A percentile compares a stretch with the other conserved stretches of the same genome.
phyloP scores from a whole-genome alignment of 768 basidiomycete species.

The Phanerochaete sordida region DNA sequence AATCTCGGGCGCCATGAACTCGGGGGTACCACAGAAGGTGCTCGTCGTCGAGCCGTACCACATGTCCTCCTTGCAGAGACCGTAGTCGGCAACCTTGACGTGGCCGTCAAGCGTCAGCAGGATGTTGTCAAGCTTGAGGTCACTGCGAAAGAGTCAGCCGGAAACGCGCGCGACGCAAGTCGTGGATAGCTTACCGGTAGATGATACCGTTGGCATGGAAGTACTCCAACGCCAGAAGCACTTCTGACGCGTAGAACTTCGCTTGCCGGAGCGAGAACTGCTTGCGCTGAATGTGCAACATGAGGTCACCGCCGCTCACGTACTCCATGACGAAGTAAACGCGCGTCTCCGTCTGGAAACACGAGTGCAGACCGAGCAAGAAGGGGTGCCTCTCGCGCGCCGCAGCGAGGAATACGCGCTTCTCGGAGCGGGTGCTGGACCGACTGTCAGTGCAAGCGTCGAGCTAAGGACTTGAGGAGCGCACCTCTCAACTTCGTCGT shows the following conservation, averaged over 20 bases:
- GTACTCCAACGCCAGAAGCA: constrained; percentile 92
- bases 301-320: constrained; percentile 96
- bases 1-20: constrained; percentile 99
- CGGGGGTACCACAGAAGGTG: constrained; percentile 99
- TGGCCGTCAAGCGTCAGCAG: constrained; percentile 95
- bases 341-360: constrained; percentile 99
- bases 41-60: constrained; percentile 94
- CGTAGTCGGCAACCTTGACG: constrained; percentile 98
- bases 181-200: constrained; percentile 66
- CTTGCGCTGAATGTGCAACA: constrained; percentile 98
- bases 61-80: constrained; percentile 99
- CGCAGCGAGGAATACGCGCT: constrained; percentile 97
- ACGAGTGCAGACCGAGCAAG: constrained; percentile 93
- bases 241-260: constrained; percentile 98
- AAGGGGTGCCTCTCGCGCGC: constrained; percentile 97
- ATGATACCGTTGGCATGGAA: constrained; percentile 99
- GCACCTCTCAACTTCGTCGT: constrained; percentile 98
- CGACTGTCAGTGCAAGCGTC: not conserved
- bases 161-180: not conserved
- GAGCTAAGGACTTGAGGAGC: constrained; percentile 12
- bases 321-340: constrained; percentile 99
- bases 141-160: constrained; percentile 42
- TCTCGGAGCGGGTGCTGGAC: constrained; percentile 92
- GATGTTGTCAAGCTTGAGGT: constrained; percentile 98
- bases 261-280: constrained; percentile 98